Evolutionary conservation across 768 basidiomycete species (phyloP).

Genomic region (Termitomyces sp.): DNA sequence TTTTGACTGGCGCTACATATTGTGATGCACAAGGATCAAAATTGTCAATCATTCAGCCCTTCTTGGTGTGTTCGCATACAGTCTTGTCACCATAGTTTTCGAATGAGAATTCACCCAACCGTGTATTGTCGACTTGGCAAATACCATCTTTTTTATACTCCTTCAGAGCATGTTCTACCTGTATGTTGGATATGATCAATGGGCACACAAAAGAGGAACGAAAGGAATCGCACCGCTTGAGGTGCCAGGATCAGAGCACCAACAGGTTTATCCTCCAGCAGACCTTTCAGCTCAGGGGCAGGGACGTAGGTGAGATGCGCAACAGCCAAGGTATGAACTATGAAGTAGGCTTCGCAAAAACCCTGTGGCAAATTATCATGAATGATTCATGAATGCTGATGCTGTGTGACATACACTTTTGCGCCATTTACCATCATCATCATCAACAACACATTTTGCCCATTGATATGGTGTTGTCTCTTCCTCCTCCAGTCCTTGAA

Average conservation of each 20-base stretch:
- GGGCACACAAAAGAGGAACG: no score
- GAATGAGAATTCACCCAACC: not conserved
- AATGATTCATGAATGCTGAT: no score
- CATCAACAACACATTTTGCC: no score
- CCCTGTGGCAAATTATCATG: no score
- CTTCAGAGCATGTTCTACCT: conserved; percentile 6
- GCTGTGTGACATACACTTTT: not conserved
- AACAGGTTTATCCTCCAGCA: not conserved
- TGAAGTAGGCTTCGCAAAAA: no score
- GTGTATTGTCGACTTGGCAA: not conserved
- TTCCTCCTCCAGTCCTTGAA: no score
- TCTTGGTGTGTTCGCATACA: not conserved
- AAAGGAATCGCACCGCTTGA: not conserved
- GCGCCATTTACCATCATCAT: not conserved
- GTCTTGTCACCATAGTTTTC: conserved; percentile 11
- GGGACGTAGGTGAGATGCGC: conserved; percentile 11
- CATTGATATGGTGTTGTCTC: no score
- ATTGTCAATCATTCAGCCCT: not conserved
- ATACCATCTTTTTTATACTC: not conserved
- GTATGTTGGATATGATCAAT: not conserved
- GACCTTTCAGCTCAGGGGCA: not conserved
- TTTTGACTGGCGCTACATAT: not conserved
- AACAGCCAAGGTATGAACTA: no score
- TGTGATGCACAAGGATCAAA: not conserved
- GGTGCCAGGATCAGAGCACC: not conserved